Percentiles rank a stretch among this genome's conserved stretches.
phyloP scores from a whole-genome alignment of 2,329 filamentous ascomycete species.

The Cordyceps javanica region DNA sequence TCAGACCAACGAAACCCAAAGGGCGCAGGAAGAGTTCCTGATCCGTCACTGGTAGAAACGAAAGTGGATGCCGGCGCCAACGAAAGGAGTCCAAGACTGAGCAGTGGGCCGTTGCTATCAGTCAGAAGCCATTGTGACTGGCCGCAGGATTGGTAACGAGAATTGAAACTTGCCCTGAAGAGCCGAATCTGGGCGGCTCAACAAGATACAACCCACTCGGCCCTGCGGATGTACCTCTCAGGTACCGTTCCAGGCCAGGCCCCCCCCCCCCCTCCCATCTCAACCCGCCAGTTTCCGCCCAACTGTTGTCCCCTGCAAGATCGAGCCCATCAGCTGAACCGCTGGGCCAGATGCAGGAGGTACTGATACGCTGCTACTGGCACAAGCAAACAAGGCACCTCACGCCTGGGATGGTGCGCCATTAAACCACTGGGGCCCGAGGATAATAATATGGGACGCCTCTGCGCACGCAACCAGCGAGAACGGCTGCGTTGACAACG shows the following conservation, averaged over 20 bases:
- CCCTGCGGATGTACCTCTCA: background rate
- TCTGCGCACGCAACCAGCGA: background rate
- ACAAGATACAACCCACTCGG: background rate
- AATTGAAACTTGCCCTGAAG: background rate
- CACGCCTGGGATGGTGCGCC: too few relatives aligned
- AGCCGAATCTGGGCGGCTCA: conserved; percentile 1
- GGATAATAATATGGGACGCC: conserved; percentile 10
- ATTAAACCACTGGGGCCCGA: conserved; percentile 1
- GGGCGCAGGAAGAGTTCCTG: too few relatives aligned
- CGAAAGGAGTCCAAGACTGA: conserved; percentile 2
- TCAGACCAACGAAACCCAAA: background rate
- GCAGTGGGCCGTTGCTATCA: conserved; percentile 10
- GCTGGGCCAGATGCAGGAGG: background rate
- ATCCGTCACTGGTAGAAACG: background rate
- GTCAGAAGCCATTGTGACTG: background rate
- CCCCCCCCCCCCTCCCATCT: background rate
- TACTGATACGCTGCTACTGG: background rate
- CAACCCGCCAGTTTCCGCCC: conserved; percentile 13
- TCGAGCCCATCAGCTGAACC: conserved; percentile 5
- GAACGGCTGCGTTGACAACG: background rate
- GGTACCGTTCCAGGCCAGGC: background rate
- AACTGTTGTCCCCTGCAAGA: conserved; percentile 12
- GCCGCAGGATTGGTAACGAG: background rate
- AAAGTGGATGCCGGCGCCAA: background rate
- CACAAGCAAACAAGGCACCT: too few relatives aligned